phyloP scores from a whole-genome alignment of 352 stramenopile genomes.

The Poterioochromonas sp. region DNA sequence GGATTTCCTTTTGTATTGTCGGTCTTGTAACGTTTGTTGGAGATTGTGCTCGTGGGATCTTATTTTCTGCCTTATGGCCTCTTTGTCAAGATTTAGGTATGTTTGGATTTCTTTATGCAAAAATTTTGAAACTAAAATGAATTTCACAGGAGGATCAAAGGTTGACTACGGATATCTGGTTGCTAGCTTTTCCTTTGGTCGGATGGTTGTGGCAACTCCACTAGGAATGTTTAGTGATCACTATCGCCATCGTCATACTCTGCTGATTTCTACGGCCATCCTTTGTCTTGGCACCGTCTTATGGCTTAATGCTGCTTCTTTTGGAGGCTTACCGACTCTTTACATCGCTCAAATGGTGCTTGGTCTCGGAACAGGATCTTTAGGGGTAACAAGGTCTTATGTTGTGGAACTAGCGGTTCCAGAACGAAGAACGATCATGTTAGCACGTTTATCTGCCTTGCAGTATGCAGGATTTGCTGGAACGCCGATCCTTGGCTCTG shows the following conservation, averaged over 20 bases:
- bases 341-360: not conserved
- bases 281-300: not conserved
- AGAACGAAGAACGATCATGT: not conserved
- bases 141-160: too few relatives aligned
- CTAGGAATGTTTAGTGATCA: not conserved
- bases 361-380: not conserved
- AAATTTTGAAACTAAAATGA: too few relatives aligned
- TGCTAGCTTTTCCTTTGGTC: not conserved
- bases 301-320: slow-evolving; percentile 1
- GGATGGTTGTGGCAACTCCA: not conserved
- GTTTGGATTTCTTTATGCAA: too few relatives aligned
- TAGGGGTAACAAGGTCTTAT: slow-evolving; percentile 18
- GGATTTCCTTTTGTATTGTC: not conserved
- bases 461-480: slow-evolving; percentile 23
- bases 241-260: not conserved
- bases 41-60: not conserved
- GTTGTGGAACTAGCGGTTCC: not conserved
- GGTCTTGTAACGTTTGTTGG: not conserved
- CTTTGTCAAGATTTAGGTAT: not conserved
- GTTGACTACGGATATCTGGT: not conserved
- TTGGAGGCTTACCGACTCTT: not conserved
- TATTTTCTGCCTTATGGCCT: slow-evolving; percentile 7
- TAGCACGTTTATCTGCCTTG: not conserved
- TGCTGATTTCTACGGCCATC: not conserved
- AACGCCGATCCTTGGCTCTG: not conserved